Percentiles rank a stretch among this genome's conserved stretches.
These are phyloP conservation scores for Aethionema arabicum DNA, from an alignment of 345 rosid species.

Conservation along the genomic window DNA sequence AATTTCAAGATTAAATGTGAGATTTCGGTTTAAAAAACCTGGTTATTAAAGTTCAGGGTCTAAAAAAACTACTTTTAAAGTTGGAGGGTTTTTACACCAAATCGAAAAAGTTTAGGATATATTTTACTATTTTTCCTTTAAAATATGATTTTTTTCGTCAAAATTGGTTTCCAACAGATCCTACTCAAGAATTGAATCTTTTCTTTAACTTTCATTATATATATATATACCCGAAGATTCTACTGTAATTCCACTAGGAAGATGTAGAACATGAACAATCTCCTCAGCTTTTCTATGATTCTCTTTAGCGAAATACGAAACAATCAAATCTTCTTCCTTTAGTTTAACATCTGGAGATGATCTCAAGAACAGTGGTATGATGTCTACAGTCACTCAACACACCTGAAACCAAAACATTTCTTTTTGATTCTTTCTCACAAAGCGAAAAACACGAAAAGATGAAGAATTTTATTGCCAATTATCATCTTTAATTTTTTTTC, in stretches of 20 bases:
- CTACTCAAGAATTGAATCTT: not conserved
- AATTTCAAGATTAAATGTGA: too few relatives aligned
- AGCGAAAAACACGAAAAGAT: not conserved
- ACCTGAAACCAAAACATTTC: constrained; percentile 38
- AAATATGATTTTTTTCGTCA: not conserved
- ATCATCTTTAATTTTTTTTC: too few relatives aligned
- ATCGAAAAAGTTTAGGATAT: too few relatives aligned
- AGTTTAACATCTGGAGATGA: constrained; percentile 52
- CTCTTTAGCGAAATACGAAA: constrained; percentile 40
- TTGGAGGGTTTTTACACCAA: too few relatives aligned
- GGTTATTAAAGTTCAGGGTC: too few relatives aligned
- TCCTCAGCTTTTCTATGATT: constrained; percentile 25
- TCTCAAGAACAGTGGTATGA: constrained; percentile 66
- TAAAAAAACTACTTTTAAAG: too few relatives aligned
- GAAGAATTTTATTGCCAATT: too few relatives aligned
- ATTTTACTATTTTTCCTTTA: too few relatives aligned
- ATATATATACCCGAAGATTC: constrained; percentile 77
- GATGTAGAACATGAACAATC: constrained; percentile 50
- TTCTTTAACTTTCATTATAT: not conserved
- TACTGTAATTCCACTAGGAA: constrained; percentile 63
- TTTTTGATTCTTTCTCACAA: not conserved
- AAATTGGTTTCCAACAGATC: too few relatives aligned
- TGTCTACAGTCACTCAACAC: constrained; percentile 53
- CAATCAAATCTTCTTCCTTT: constrained; percentile 53
- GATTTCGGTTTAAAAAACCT: too few relatives aligned